A percentile compares a stretch with the other conserved stretches of the same genome.
phyloP scores from a whole-genome alignment of 1,284 basidiomycete genomes.

The Cerioporus squamosus region DNA sequence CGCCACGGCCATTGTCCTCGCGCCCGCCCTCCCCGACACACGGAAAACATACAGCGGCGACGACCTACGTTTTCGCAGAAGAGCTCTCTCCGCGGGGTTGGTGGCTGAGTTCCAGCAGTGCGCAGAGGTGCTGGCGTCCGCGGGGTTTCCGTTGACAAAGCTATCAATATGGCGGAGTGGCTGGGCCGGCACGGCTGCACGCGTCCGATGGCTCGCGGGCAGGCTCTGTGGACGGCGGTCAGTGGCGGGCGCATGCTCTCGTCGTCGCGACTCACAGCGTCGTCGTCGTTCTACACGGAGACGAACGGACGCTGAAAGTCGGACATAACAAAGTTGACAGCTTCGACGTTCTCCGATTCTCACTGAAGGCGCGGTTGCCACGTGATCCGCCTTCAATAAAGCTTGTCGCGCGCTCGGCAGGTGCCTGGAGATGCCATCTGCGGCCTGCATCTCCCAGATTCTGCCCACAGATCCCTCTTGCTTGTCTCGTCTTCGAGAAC shows the following conservation, averaged over 20 bases:
- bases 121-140: not conserved
- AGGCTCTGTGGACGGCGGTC: not conserved
- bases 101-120: not conserved
- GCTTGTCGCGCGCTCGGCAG: not conserved
- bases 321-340: slow-evolving; percentile 10
- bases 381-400: slow-evolving; percentile 19
- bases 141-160: not conserved
- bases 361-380: slow-evolving; percentile 6
- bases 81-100: too few species aligned
- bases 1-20: slow-evolving; percentile 18
- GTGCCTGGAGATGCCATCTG: slow-evolving; percentile 18
- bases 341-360: too few species aligned
- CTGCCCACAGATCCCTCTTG: slow-evolving; percentile 10
- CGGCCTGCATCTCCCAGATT: slow-evolving; percentile 6
- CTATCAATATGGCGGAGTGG: not conserved
- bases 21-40: slow-evolving; percentile 8
- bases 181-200: too few species aligned
- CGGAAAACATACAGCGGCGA: not conserved
- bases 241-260: not conserved
- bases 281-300: not conserved
- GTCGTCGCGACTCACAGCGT: slow-evolving; percentile 1
- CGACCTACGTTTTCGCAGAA: slow-evolving; percentile 10
- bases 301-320: slow-evolving; percentile 6
- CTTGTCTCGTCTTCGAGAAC: not conserved
- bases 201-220: too few species aligned